Conservation (phyloP, 2,329 filamentous ascomycete genomes). For the Septoria petroselini region DNA sequence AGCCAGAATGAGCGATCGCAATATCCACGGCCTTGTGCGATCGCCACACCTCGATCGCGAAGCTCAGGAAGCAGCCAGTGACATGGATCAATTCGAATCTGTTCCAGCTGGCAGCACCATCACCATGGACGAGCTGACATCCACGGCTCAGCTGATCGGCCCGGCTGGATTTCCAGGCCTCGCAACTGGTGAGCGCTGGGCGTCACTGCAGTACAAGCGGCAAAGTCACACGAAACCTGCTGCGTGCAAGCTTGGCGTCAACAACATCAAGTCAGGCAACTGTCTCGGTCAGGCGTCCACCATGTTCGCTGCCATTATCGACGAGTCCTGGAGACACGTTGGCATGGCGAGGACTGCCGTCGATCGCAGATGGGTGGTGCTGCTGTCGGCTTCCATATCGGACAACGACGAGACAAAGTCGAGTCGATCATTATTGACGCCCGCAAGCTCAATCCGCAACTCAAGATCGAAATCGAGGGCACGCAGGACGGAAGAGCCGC, state of each 20-base stretch:
- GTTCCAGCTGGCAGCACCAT: conserved; percentile 10
- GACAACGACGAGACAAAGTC: conserved; percentile 9
- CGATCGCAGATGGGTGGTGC: conserved; percentile 16
- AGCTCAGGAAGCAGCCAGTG: conserved; percentile 10
- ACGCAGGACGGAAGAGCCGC: not conserved
- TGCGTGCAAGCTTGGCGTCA: conserved; percentile 2
- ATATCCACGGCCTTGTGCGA: conserved; percentile 1
- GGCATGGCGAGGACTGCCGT: conserved; percentile 16
- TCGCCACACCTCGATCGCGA: conserved; percentile 7
- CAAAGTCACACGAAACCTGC: conserved; percentile 1
- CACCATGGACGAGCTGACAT: conserved; percentile 7
- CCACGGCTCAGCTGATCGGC: conserved; percentile 11
- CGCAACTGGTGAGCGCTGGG: conserved; percentile 15
- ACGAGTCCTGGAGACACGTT: conserved; percentile 9
- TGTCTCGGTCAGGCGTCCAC: conserved; percentile 11
- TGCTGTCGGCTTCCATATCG: conserved; percentile 5
- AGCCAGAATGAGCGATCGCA: conserved; percentile 2
- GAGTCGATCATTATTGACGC: conserved; percentile 4
- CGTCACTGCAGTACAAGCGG: conserved; percentile 5
- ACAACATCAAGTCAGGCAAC: not conserved
- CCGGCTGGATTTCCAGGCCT: conserved; percentile 10
- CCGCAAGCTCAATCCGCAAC: conserved; percentile 3
- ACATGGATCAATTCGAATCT: conserved; percentile 5
- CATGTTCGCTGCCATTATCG: conserved; percentile 16
- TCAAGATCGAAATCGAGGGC: conserved; percentile 1